phyloP scores from a whole-genome alignment of 2,329 filamentous ascomycete species.

The Penicillium italicum region DNA sequence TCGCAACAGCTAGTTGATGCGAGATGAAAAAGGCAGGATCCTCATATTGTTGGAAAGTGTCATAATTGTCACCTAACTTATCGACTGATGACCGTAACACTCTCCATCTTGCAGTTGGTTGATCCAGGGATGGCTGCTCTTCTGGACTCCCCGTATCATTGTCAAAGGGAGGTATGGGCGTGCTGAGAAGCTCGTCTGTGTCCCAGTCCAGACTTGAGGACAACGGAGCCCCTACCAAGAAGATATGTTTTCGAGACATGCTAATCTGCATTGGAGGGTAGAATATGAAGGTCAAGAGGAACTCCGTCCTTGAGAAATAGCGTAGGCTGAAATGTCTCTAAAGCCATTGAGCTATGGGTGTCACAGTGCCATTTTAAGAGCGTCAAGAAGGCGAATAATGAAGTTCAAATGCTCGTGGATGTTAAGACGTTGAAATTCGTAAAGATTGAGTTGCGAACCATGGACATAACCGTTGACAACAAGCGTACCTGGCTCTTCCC shows the following conservation, averaged over 20 bases:
- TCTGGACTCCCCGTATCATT: constrained; percentile 5
- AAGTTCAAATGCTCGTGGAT: not conserved
- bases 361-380: not conserved
- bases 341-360: not conserved
- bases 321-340: not conserved
- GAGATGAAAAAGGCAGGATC: constrained; percentile 32
- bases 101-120: constrained; percentile 29
- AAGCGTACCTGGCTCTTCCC: not conserved
- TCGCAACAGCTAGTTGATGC: constrained; percentile 25
- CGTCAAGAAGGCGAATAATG: not conserved
- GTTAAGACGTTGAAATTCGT: not conserved
- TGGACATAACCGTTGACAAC: not conserved
- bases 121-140: constrained; percentile 8
- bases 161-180: constrained; percentile 40
- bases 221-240: constrained; percentile 62
- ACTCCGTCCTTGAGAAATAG: not conserved
- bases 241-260: constrained; percentile 41
- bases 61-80: constrained; percentile 7
- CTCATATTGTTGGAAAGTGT: constrained; percentile 11
- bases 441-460: not conserved
- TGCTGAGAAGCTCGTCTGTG: constrained; percentile 48
- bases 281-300: not conserved
- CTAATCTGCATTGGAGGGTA: not conserved
- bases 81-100: constrained; percentile 22
- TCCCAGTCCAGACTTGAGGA: constrained; percentile 54